Evolutionary conservation across 805 yeast genomes (phyloP).

Genomic region (Brettanomyces anomalus): DNA sequence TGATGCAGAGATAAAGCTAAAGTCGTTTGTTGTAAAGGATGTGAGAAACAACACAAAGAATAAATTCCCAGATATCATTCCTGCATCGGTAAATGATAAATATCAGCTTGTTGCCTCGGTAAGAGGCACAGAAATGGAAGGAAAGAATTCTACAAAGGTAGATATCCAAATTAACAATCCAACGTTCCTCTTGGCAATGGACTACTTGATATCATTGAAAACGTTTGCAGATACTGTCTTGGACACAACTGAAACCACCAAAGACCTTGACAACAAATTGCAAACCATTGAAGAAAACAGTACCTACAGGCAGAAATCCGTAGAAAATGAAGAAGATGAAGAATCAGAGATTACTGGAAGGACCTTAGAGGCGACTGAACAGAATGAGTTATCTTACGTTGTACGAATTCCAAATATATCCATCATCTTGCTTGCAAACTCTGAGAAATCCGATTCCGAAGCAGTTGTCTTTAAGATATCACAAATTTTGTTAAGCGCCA

Average conservation of each 20-base stretch:
- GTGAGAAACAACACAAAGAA: conserved; percentile 53
- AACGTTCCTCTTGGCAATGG: conserved; percentile 71
- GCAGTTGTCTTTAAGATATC: conserved; percentile 87
- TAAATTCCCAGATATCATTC: conserved; percentile 74
- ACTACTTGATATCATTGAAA: conserved; percentile 72
- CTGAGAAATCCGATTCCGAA: conserved; percentile 58
- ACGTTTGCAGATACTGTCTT: conserved; percentile 46
- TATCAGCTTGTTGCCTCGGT: conserved; percentile 63
- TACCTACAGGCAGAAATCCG: background rate
- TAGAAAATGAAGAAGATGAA: background rate
- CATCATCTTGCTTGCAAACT: conserved; percentile 71
- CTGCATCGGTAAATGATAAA: conserved; percentile 50
- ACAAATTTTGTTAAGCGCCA: conserved; percentile 63
- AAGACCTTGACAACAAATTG: conserved; percentile 5
- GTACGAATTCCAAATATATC: conserved; percentile 72
- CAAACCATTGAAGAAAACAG: conserved; percentile 5
- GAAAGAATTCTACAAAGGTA: conserved; percentile 19
- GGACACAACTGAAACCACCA: conserved; percentile 15
- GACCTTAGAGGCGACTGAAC: conserved; percentile 4
- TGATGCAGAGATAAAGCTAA: conserved; percentile 51
- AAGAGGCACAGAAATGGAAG: conserved; percentile 11
- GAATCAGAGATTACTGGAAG: conserved; percentile 9
- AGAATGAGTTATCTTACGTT: conserved; percentile 36
- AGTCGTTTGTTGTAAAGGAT: conserved; percentile 74
- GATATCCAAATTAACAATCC: conserved; percentile 74